Evolutionary conservation across 495 filamentous ascomycete genomes (phyloP).

Genomic region (Penicillium maclennaniae): DNA sequence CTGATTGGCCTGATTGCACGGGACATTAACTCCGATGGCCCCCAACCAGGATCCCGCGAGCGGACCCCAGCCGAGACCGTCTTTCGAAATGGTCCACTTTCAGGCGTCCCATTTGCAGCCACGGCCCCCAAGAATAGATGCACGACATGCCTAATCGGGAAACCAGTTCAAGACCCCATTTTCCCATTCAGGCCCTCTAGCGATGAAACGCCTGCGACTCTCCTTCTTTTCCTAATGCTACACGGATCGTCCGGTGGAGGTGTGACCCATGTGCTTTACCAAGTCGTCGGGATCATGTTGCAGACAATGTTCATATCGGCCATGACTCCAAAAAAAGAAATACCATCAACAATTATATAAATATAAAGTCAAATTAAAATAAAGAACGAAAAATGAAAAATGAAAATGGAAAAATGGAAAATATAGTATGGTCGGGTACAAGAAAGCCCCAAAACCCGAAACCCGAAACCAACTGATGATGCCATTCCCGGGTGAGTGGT

Average conservation of each 20-base stretch:
- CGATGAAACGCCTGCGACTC: background rate
- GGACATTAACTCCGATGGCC: constrained; percentile 6
- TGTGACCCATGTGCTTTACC: background rate
- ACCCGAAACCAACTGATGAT: background rate
- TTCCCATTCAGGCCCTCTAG: background rate
- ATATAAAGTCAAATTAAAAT: too few relatives aligned
- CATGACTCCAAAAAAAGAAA: too few relatives aligned
- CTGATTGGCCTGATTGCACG: constrained; percentile 1
- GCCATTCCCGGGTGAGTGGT: background rate
- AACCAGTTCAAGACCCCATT: background rate
- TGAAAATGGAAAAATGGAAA: background rate
- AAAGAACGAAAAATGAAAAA: background rate
- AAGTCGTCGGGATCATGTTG: background rate
- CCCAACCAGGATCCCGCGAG: constrained; percentile 1
- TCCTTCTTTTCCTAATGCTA: background rate
- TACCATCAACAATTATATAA: too few relatives aligned
- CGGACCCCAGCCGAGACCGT: background rate
- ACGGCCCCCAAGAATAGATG: constrained; percentile 1
- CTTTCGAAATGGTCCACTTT: constrained; percentile 1
- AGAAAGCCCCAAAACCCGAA: background rate
- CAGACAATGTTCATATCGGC: too few relatives aligned
- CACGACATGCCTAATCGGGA: constrained; percentile 4
- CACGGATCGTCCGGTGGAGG: background rate
- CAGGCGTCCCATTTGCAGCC: constrained; percentile 8
- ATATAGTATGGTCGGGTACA: background rate